Conservation (phyloP, 495 filamentous ascomycete genomes). For the Penicillium longicatenatum region DNA sequence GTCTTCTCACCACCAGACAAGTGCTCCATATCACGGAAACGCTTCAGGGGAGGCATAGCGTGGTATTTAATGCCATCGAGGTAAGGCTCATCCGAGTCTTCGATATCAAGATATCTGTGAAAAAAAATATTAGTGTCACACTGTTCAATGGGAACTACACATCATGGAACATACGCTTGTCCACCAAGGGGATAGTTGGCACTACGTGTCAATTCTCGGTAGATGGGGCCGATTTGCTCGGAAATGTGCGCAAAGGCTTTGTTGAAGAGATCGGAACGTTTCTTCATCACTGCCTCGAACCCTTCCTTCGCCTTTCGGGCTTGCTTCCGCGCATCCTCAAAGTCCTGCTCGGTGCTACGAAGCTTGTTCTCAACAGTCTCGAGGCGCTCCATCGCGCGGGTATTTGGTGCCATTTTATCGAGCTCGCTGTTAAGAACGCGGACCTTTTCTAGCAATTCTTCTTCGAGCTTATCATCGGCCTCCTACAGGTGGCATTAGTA, state of each 20-base stretch:
- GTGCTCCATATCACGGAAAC: constrained; percentile 99
- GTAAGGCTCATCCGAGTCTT: constrained; percentile 89
- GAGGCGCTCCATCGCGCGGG: constrained; percentile 91
- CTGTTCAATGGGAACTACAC: no score
- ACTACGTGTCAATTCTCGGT: constrained; percentile 89
- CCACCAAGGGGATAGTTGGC: constrained; percentile 86
- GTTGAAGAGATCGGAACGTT: constrained; percentile 88
- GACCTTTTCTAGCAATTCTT: constrained; percentile 79
- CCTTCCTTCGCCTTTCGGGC: constrained; percentile 76
- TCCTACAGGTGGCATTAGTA: constrained; percentile 50
- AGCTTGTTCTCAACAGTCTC: constrained; percentile 82
- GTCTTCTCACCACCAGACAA: constrained; percentile 98
- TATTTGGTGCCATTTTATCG: constrained; percentile 92
- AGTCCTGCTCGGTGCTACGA: constrained; percentile 83
- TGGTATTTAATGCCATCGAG: constrained; percentile 95
- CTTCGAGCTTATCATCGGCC: constrained; percentile 70
- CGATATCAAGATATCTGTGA: constrained; percentile 79
- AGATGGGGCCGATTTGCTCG: constrained; percentile 89
- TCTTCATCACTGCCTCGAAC: constrained; percentile 77
- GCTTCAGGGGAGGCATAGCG: constrained; percentile 97
- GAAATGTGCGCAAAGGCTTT: constrained; percentile 94
- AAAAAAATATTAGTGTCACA: no score
- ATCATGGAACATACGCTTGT: constrained; percentile 69
- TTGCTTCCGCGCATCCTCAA: constrained; percentile 73
- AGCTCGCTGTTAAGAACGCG: constrained; percentile 71